phyloP scores from a whole-genome alignment of 768 basidiomycete genomes.

The Boletellus emodensis region DNA sequence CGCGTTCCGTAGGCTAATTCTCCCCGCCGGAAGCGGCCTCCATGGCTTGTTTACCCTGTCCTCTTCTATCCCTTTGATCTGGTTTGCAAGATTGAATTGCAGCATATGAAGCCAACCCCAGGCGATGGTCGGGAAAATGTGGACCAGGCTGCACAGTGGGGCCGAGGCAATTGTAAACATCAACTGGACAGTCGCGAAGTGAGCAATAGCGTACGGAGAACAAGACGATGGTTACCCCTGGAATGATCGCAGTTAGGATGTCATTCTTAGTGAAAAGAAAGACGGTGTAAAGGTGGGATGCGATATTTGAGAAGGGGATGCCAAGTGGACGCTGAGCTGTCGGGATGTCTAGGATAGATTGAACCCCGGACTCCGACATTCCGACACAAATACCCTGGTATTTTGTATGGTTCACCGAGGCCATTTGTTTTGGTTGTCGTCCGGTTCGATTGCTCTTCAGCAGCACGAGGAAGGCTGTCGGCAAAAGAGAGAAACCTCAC shows the following conservation, averaged over 20 bases:
- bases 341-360: constrained; percentile 4
- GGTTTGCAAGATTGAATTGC: constrained; percentile 42
- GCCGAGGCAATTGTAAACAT: constrained; percentile 33
- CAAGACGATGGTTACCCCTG: constrained; percentile 35
- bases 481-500: no score
- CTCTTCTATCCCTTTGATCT: constrained; percentile 39
- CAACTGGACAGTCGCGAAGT: constrained; percentile 18
- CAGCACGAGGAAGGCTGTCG: background rate
- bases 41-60: constrained; percentile 43
- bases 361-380: background rate
- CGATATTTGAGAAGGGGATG: constrained; percentile 8
- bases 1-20: constrained; percentile 34
- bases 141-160: constrained; percentile 20
- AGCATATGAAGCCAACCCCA: constrained; percentile 47
- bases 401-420: constrained; percentile 3
- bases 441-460: background rate
- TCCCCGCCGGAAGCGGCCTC: constrained; percentile 42
- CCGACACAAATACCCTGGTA: background rate
- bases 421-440: background rate
- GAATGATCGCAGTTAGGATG: constrained; percentile 43
- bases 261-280: constrained; percentile 46
- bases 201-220: background rate
- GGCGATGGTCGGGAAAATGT: constrained; percentile 25
- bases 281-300: constrained; percentile 24
- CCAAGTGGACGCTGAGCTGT: constrained; percentile 3